Conservation (phyloP, 805 yeast genomes). For the Vanderwaltozyma yarrowii region DNA sequence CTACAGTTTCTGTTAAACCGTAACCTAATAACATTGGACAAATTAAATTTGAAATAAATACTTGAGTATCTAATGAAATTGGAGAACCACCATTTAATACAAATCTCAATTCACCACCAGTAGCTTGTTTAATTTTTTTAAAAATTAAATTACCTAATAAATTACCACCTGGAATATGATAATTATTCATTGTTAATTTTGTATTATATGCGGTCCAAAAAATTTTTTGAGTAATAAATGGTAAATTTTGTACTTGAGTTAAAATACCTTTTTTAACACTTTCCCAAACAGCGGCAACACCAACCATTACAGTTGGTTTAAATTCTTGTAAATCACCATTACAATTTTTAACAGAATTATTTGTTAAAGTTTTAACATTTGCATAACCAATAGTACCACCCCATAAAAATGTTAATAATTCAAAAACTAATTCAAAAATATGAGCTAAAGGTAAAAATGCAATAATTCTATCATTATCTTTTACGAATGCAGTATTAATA, state of each 20-base stretch:
- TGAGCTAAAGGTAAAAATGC: conserved; percentile 94
- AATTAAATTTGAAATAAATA: conserved; percentile 62
- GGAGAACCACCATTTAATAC: conserved; percentile 92
- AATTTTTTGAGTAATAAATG: conserved; percentile 59
- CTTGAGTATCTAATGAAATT: conserved; percentile 73
- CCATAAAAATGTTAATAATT: conserved; percentile 73
- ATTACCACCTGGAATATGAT: conserved; percentile 64
- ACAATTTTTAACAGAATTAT: conserved; percentile 72
- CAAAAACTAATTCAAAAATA: conserved; percentile 86
- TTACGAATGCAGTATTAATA: conserved; percentile 47
- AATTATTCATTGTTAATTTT: conserved; percentile 50
- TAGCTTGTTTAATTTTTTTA: conserved; percentile 83
- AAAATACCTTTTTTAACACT: conserved; percentile 85
- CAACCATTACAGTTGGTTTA: conserved; percentile 91
- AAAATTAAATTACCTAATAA: conserved; percentile 60
- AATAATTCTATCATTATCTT: conserved; percentile 58
- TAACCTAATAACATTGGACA: conserved; percentile 91
- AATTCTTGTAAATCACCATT: conserved; percentile 80
- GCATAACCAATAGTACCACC: conserved; percentile 87
- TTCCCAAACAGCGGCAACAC: conserved; percentile 99
- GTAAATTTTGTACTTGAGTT: conserved; percentile 57
- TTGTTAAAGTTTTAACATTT: conserved; percentile 81
- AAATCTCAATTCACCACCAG: conserved; percentile 77
- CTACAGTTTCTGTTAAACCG: conserved; percentile 94
- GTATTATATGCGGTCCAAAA: conserved; percentile 85